phyloP scores from a whole-genome alignment of 1,284 basidiomycete genomes.

The Acaromyces ingoldii region DNA sequence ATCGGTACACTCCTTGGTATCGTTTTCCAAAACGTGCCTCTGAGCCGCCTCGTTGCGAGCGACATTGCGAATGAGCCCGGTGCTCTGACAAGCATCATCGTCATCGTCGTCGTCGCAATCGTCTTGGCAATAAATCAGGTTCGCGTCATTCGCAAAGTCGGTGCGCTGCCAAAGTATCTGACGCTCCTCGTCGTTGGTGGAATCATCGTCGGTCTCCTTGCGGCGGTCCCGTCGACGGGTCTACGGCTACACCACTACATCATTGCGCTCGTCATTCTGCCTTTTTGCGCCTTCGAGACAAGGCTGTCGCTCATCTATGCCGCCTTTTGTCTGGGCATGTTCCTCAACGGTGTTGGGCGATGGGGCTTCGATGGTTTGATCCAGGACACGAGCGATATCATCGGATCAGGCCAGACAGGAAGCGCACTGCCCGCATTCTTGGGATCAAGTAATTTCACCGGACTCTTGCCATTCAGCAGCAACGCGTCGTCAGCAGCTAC shows the following conservation, averaged over 20 bases:
- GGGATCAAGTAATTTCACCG: conserved; percentile 55
- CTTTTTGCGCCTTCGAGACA: conserved; percentile 74
- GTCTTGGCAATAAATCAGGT: conserved; percentile 56
- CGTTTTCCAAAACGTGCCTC: conserved; percentile 42
- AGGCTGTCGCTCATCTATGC: conserved; percentile 55
- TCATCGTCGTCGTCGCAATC: conserved; percentile 61
- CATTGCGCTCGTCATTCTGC: conserved; percentile 68
- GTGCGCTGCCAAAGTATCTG: conserved; percentile 69
- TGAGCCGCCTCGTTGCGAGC: conserved; percentile 61
- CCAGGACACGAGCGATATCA: conserved; percentile 70
- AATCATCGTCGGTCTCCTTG: conserved; percentile 63
- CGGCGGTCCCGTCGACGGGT: conserved; percentile 61
- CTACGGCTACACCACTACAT: conserved; percentile 58
- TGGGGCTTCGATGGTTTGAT: conserved; percentile 68
- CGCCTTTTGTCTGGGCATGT: conserved; percentile 74
- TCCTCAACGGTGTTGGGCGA: conserved; percentile 54
- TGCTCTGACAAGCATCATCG: conserved; percentile 66
- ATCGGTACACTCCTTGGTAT: conserved; percentile 57
- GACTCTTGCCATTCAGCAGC: neutral
- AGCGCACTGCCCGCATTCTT: conserved; percentile 67
- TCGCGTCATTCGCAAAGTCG: conserved; percentile 75
- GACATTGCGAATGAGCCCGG: conserved; percentile 68
- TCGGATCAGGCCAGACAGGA: conserved; percentile 67
- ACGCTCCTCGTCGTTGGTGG: conserved; percentile 58
- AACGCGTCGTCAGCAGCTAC: conserved; percentile 1